A percentile compares a stretch with the other conserved stretches of the same genome.
Evolutionary conservation across 139 green algal species (phyloP).

Genomic region (Ettlia oleoabundans): DNA sequence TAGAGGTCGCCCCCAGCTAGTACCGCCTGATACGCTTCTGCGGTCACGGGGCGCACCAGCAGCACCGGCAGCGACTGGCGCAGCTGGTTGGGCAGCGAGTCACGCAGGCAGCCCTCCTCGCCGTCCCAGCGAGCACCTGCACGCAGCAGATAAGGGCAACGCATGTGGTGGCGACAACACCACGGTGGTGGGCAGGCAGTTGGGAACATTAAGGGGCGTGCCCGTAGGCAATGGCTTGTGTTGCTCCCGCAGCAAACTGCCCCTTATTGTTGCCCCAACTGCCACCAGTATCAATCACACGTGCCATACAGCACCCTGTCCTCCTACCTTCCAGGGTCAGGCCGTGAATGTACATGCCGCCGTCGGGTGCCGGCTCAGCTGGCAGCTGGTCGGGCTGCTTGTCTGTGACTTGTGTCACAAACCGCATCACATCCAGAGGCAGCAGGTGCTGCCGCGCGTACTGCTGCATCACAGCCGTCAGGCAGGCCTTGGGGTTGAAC

Average conservation of each 20-base stretch:
- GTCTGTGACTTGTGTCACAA: conserved; percentile 83
- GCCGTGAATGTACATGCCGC: conserved; percentile 84
- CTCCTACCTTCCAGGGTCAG: conserved; percentile 89
- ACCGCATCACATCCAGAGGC: conserved; percentile 75
- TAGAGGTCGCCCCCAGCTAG: conserved; percentile 65
- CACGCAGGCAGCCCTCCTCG: conserved; percentile 74
- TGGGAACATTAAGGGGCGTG: too few species aligned
- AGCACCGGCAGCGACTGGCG: conserved; percentile 84
- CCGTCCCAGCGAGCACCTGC: conserved; percentile 83
- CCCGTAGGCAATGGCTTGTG: too few species aligned
- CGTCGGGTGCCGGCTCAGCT: conserved; percentile 75
- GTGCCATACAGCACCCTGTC: not conserved
- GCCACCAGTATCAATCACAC: not conserved
- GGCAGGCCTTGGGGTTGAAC: conserved; percentile 94
- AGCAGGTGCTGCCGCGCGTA: conserved; percentile 87
- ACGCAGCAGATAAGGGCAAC: not conserved
- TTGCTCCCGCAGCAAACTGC: too few species aligned
- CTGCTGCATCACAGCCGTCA: conserved; percentile 93
- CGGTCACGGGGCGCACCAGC: conserved; percentile 73
- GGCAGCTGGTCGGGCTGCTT: conserved; percentile 57
- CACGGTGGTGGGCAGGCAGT: too few species aligned
- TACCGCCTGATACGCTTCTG: conserved; percentile 71
- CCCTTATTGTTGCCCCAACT: not conserved
- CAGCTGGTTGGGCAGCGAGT: conserved; percentile 83
- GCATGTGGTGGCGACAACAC: not conserved